These are phyloP conservation scores for Fusarium nygamai DNA, from an alignment of 2,329 filamentous ascomycete genomes.

Conservation along the genomic window DNA sequence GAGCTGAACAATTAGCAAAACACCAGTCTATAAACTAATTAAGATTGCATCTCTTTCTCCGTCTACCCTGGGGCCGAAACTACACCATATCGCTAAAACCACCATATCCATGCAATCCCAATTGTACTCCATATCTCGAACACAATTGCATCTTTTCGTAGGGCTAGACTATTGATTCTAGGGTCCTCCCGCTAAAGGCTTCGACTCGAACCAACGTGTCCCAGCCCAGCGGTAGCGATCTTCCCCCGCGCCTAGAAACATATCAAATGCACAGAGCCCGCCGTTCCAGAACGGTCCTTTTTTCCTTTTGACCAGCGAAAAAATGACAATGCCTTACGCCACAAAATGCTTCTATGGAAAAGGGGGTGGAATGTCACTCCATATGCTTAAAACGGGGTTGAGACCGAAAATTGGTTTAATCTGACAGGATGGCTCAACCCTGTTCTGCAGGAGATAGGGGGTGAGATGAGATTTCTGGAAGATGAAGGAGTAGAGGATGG, in stretches of 20 bases:
- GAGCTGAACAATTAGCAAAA: background rate
- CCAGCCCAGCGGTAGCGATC: background rate
- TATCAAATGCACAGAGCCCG: background rate
- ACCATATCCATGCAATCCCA: background rate
- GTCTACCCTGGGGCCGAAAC: background rate
- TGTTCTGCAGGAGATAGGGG: slow-evolving; percentile 3
- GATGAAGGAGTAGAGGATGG: background rate
- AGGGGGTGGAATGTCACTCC: slow-evolving; percentile 4
- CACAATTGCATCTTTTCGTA: background rate
- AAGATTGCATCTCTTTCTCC: background rate
- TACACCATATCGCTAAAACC: background rate
- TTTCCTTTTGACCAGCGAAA: background rate
- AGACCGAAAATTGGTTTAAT: background rate
- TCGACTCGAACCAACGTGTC: background rate
- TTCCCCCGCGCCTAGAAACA: background rate
- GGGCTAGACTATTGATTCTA: background rate
- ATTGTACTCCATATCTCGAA: background rate
- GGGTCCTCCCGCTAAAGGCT: background rate
- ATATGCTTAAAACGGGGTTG: slow-evolving; percentile 30
- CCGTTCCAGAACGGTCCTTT: slow-evolving; percentile 13
- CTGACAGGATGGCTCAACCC: background rate
- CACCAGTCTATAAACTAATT: background rate
- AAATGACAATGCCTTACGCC: background rate
- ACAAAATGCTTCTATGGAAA: background rate
- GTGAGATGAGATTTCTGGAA: background rate